phyloP scores from a whole-genome alignment of 169 alveolate species.

The Eimeria sp. region DNA sequence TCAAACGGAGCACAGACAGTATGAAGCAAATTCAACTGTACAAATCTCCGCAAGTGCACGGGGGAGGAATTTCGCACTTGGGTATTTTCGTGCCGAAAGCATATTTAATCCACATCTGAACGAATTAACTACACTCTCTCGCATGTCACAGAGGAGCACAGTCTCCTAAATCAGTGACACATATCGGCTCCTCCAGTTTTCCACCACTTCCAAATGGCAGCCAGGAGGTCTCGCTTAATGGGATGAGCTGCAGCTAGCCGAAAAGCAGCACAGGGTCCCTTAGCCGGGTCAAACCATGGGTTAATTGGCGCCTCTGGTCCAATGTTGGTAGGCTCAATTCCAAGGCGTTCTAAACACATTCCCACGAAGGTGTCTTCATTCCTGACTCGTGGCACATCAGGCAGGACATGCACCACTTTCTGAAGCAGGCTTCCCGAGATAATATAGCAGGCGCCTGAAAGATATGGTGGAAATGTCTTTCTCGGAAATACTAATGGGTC shows the following conservation, averaged over 20 bases:
- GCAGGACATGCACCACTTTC: conserved; percentile 27
- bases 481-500: conserved; percentile 64
- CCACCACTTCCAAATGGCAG: conserved; percentile 73
- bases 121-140: not conserved
- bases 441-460: conserved; percentile 66
- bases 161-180: conserved; percentile 32
- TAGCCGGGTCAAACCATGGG: conserved; percentile 65
- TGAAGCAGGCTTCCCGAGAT: conserved; percentile 40
- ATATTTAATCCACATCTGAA: not conserved
- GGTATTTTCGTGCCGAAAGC: not conserved
- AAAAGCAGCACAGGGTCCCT: conserved; percentile 76
- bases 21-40: not conserved
- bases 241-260: conserved; percentile 69
- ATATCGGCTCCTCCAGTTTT: conserved; percentile 23
- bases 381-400: conserved; percentile 50
- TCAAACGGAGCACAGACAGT: not conserved
- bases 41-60: not conserved
- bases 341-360: conserved; percentile 33
- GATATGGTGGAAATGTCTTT: conserved; percentile 57
- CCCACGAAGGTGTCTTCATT: conserved; percentile 68
- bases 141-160: not conserved
- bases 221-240: conserved; percentile 25
- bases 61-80: not conserved
- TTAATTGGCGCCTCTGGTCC: conserved; percentile 37
- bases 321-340: conserved; percentile 35